Base-by-base conservation (phyloP, 352 stramenopile genomes). In the Globisporangium paddicum region DNA sequence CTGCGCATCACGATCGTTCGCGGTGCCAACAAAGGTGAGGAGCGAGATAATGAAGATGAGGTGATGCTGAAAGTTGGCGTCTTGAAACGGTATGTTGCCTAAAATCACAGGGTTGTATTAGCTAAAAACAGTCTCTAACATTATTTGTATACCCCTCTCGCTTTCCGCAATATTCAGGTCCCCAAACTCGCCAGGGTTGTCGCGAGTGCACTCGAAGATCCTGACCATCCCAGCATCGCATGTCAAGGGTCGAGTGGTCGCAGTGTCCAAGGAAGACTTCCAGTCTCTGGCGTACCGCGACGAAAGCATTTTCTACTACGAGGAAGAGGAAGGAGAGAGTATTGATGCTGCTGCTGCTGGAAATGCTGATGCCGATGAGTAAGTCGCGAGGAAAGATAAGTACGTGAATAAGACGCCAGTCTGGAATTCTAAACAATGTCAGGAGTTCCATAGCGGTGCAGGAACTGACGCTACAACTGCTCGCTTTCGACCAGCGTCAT, bases 241-340 rank as follows among this genome's bases (percentile, higher is more conserved):
- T n/a, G 75, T 93, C 10, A 89, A 90, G 54, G 64, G 80, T 44
- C 67, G 80, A 26, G 82, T 90, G 3, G 78, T 90, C 13, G 77
- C 77, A 4, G 78, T 93, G 18, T 85, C 80, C 3, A 87, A 86
- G 50, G 50, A 62, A 10, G 71, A 89, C 59, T 93, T 89, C 51
- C 58, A 77, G 7, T 60, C 60, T 16, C 63, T 93, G 38, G 56
- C 67, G 58, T 93, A 89, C 55, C 78, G 80, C 28, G 82, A 93
- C 56, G 82, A 93, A 42, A 89, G 69, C 38, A 80, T 93, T 25
- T 90, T 90, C 57, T 90, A 82, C 67, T 86, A 85, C 38, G 70
- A 84, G 51, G 71, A 84, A 3, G 45, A 25, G 1, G 51, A 52
- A 11, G n/a, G 16, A n/a, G n/a, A n/a, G n/a, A n/a, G n/a, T n/a